Percentiles rank a stretch among this genome's conserved stretches.
Conservation (phyloP, 352 stramenopile species). For the Globisporangium middletonii region DNA sequence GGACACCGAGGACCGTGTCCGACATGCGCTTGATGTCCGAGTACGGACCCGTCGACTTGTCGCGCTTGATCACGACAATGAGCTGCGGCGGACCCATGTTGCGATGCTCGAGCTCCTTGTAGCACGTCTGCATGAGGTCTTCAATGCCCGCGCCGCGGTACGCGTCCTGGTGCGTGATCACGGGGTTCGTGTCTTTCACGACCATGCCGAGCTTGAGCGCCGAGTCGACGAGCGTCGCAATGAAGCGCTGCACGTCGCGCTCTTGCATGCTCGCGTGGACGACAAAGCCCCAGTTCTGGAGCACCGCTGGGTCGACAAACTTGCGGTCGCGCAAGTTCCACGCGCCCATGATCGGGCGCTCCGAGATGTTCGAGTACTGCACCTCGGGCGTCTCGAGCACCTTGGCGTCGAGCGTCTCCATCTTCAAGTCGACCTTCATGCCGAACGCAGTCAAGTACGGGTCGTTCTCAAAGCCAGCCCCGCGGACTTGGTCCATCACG, state of each 20-base stretch:
- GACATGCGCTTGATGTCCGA: conserved; percentile 71
- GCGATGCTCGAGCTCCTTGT: conserved; percentile 31
- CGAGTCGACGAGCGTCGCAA: conserved; percentile 30
- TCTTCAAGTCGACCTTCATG: conserved; percentile 42
- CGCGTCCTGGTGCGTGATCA: conserved; percentile 32
- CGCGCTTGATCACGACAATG: conserved; percentile 54
- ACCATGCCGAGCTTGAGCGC: conserved; percentile 31
- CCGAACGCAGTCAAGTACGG: conserved; percentile 58
- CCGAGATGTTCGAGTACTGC: conserved; percentile 54
- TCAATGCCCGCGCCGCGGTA: conserved; percentile 35
- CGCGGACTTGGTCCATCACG: conserved; percentile 54
- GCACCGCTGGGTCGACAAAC: conserved; percentile 43
- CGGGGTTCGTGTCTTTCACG: conserved; percentile 31
- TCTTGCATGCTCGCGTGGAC: conserved; percentile 29
- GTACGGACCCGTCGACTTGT: conserved; percentile 40
- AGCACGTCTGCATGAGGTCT: conserved; percentile 57
- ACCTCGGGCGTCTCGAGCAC: conserved; percentile 58
- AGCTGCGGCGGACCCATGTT: conserved; percentile 35
- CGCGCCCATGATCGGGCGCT: conserved; percentile 45
- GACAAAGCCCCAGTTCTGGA: conserved; percentile 59
- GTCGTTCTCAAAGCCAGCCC: conserved; percentile 68
- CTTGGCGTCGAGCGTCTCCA: conserved; percentile 41
- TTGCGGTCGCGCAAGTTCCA: conserved; percentile 79
- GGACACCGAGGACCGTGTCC: conserved; percentile 58
- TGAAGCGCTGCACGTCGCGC: conserved; percentile 36